Evolutionary conservation across 495 filamentous ascomycete genomes (phyloP).

Genomic region (Xylaria bambusicola): DNA sequence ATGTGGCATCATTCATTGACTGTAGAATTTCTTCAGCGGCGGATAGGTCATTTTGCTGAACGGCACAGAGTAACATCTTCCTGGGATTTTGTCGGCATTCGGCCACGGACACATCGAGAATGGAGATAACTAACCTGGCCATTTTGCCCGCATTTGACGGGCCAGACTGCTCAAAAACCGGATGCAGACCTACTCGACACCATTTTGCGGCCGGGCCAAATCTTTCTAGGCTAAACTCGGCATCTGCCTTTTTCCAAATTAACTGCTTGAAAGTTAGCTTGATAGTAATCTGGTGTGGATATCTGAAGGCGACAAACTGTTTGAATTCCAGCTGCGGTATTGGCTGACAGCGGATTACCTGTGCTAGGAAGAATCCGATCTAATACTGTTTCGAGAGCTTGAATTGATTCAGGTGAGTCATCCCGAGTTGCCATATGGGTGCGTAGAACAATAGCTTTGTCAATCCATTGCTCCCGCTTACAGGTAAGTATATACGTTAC

Average conservation of each 20-base stretch:
- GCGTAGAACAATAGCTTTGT: slow-evolving; percentile 27
- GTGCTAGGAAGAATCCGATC: slow-evolving; percentile 26
- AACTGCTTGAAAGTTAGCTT: slow-evolving; percentile 50
- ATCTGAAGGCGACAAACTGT: slow-evolving; percentile 50
- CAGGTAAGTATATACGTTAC: slow-evolving; percentile 38
- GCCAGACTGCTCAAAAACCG: slow-evolving; percentile 64
- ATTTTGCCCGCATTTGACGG: slow-evolving; percentile 66
- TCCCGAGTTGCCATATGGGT: slow-evolving; percentile 29
- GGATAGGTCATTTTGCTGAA: slow-evolving; percentile 55
- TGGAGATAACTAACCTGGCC: slow-evolving; percentile 53
- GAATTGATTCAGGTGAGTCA: slow-evolving; percentile 26
- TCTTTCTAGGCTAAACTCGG: slow-evolving; percentile 52
- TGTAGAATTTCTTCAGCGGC: slow-evolving; percentile 57
- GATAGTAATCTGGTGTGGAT: background rate
- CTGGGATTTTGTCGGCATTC: slow-evolving; percentile 39
- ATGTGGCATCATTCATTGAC: slow-evolving; percentile 59
- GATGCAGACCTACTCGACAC: slow-evolving; percentile 70
- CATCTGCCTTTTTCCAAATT: slow-evolving; percentile 75
- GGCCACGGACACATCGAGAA: background rate
- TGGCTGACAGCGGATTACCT: slow-evolving; percentile 45
- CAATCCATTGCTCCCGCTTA: slow-evolving; percentile 28
- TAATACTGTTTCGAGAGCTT: slow-evolving; percentile 23
- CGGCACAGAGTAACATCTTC: slow-evolving; percentile 68
- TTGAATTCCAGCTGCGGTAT: slow-evolving; percentile 69
- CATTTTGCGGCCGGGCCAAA: slow-evolving; percentile 63